Base-by-base conservation (phyloP, 2,329 filamentous ascomycete genomes). In the Lasiodiplodia citricola region DNA sequence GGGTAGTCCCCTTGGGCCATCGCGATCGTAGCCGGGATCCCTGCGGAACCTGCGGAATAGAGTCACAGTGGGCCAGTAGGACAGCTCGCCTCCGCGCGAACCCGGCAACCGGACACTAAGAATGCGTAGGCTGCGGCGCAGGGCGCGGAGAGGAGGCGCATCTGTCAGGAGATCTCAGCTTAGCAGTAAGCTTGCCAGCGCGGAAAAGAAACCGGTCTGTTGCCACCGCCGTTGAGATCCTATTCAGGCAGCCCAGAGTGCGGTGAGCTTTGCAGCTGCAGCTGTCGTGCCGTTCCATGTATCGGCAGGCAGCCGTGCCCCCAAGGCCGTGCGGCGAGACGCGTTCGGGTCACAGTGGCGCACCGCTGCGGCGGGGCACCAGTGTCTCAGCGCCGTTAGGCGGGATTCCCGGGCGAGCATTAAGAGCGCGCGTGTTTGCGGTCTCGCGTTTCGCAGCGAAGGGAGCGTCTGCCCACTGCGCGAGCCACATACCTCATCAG, bases 21-120 rank as follows among this genome's bases (percentile, higher is more conserved):
- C 60, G 60, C 60, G 60, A 64, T 64, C 60, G 60, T 44, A 63
- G 58, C 58, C 58, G 31, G 58, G 58, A 63, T 63, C n/a, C 44
- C 14, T 16, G 60, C 60, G 60, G 60, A 64, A 64, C 35, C 38
- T 52, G 47, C 60, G 60, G 60, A 64, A 35, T 16, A 38, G 21
- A 60, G 38, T 41, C 57, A 44, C 57, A 54, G 51, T 28, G 51
- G 25, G 51, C 51, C 25, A 28, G 21, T 23, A 54, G 11, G 21
- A 54, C 51, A 23, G 51, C 18, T 47, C 44, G 44, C 44, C 44
- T 35, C 44, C 44, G 44, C 44, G 44, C 44, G 18, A 10, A 8
- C 8, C n/a, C 18, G 44, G 44, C n/a, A 47, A 18, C n/a, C 44
- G 44, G 18, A 21, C 16, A 47, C 44, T 18, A 16, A 44, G 41